Base-by-base conservation (phyloP, 2,329 filamentous ascomycete genomes). In the Fusarium palustre region DNA sequence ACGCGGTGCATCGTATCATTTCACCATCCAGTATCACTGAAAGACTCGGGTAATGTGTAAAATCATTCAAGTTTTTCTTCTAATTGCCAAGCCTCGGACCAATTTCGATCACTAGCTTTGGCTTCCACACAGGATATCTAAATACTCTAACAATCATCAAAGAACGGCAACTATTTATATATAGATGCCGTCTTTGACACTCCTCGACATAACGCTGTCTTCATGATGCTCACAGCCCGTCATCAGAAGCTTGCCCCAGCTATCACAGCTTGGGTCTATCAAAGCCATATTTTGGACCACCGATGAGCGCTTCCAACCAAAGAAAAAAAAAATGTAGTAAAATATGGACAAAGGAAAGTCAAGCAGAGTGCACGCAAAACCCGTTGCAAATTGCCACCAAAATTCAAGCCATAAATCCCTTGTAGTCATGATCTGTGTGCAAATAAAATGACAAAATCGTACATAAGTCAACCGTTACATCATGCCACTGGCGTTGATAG, bases 401-500 rank as follows among this genome's bases (percentile, higher is more conserved):
- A 48, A 67, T 68, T 67, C 55, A 73, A 75, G 60, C 74, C 73
- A 68, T 71, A 72, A 75, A 68, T 68, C 68, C 72, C 68, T 65
- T 64, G 55, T 64, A 73, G 67, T 76, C 74, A 74, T 76, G 70
- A 76, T 66, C 68, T 71, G 67, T 56, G 63, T 56, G 72, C 66
- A 67, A 72, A 68, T 61, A 61, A 71, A 74, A 66, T 71, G 53
- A 66, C 68, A 62, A 73, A 62, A 53, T 70, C 72, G 64, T 75
- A 58, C 65, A 43, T 66, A 43, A 65, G 34, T 65, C 61, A 57
- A 41, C 60, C 66, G 59, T 79, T 78, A 82, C 79, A 85, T 82
- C 76, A 85, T 79, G 55, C 80, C 81, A 36, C 81, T 80, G 2
- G 82, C 80, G 66, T 82, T 81, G 68, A 83, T 78, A 60, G 82